Conservation (phyloP, 495 filamentous ascomycete genomes). For the Evernia prunastri region DNA sequence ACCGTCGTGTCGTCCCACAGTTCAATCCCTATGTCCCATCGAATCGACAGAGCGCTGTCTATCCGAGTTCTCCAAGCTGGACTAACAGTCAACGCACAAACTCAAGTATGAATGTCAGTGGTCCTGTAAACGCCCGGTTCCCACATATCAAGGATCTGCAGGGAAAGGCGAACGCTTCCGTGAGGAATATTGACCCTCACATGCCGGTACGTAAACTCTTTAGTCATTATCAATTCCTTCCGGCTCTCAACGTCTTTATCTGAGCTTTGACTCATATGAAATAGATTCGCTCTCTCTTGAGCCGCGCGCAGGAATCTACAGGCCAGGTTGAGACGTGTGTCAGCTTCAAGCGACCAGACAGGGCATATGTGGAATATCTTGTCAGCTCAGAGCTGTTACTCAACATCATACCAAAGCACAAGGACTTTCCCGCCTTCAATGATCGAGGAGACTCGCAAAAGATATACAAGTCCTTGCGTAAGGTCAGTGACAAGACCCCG, state of each 20-base stretch:
- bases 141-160: slow-evolving; percentile 73
- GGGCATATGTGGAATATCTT: slow-evolving; percentile 70
- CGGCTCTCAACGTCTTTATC: neutral
- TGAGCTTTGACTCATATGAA: neutral
- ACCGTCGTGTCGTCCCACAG: slow-evolving; percentile 11
- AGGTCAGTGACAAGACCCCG: slow-evolving; percentile 19
- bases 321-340: slow-evolving; percentile 46
- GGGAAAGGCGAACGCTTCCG: slow-evolving; percentile 41
- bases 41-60: slow-evolving; percentile 15
- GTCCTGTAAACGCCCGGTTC: slow-evolving; percentile 35
- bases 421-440: slow-evolving; percentile 43
- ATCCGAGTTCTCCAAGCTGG: slow-evolving; percentile 13
- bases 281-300: slow-evolving; percentile 43
- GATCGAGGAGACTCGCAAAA: slow-evolving; percentile 17
- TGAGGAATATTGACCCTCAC: slow-evolving; percentile 37
- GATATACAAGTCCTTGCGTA: slow-evolving; percentile 21
- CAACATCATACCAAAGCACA: slow-evolving; percentile 65
- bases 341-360: slow-evolving; percentile 52
- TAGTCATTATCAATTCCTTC: neutral
- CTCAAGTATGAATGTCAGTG: slow-evolving; percentile 20
- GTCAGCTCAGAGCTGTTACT: slow-evolving; percentile 69
- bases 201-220: slow-evolving; percentile 36
- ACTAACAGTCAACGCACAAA: slow-evolving; percentile 18
- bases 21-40: slow-evolving; percentile 6
- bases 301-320: slow-evolving; percentile 42